Evolutionary conservation across 2,329 filamentous ascomycete genomes (phyloP), one percentile per base, ranked within the genome.

Genomic region (Rutstroemia sp.): DNA sequence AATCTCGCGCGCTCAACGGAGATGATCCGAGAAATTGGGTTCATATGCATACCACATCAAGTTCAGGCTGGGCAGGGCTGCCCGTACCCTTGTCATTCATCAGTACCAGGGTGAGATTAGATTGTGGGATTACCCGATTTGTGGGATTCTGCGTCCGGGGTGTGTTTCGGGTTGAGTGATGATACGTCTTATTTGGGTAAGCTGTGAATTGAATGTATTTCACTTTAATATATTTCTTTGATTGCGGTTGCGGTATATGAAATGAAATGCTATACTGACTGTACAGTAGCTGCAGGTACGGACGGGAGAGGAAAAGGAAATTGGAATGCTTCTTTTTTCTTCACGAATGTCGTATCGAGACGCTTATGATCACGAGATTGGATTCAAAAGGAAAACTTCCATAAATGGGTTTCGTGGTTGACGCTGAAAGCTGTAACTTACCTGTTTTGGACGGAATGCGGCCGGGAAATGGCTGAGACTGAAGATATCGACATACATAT

Each of bases 1-100:
- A 54, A 38, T 48, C 44, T 38, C 27, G 48, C 27, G 10, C 30
- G 8, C 14, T 34, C 27, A 48, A 51, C 47, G 53, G 46, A 51
- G 39, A 44, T 56, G 53, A 51, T 56, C 53, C 53, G 53, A 56
- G 53, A 46, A 48, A 51, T 55, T 55, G 52, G 52, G 51, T 44
- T 44, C 41, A 44, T 44, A 44, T 44, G 41, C 17, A 44, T 44
- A 19, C 21, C 19, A 17, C 21, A 19, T 30, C 21, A 49, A 48
- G 44, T 37, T 10, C 37, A 34, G 38, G 37, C 45, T 50, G 37
- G 25, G 19, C 53, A 56, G 47, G 53, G 53, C 53, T 56, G 37
- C 37, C 49, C 45, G 48, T 49, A 44, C 10, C 10, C 17, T 19
- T 44, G 21, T 44, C 41, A 47, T 41, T 38, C 41, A 19, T 51